A percentile compares a stretch with the other conserved stretches of the same genome.
Conservation (phyloP, 2,329 filamentous ascomycete genomes). For the Fusarium armeniacum region DNA sequence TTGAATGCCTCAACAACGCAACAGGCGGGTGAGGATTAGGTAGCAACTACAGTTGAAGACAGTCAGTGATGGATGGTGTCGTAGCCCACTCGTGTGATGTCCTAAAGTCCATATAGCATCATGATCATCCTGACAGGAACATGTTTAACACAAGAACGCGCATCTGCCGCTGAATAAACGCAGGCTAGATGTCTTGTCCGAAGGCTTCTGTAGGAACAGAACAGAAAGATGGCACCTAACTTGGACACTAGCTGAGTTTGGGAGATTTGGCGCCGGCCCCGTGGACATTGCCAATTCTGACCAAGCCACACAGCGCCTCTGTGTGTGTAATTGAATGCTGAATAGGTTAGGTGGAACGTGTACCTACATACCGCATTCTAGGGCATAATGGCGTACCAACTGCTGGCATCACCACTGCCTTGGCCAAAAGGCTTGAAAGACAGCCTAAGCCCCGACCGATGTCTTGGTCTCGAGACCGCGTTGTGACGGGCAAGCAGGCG, state of each 20-base stretch:
- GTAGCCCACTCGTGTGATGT: slow-evolving; percentile 35
- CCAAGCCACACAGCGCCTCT: slow-evolving; percentile 45
- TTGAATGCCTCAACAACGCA: neutral
- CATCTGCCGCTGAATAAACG: slow-evolving; percentile 47
- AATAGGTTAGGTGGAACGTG: slow-evolving; percentile 31
- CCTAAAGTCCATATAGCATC: slow-evolving; percentile 37
- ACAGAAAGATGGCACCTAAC: slow-evolving; percentile 37
- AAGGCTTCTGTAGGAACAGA: slow-evolving; percentile 45
- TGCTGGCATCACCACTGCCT: slow-evolving; percentile 30
- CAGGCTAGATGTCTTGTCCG: slow-evolving; percentile 39
- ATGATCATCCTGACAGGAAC: slow-evolving; percentile 36
- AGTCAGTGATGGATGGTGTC: slow-evolving; percentile 30
- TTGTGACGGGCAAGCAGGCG: slow-evolving; percentile 19
- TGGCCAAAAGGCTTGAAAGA: slow-evolving; percentile 17
- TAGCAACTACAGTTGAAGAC: slow-evolving; percentile 16
- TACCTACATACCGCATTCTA: slow-evolving; percentile 45
- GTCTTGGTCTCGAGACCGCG: slow-evolving; percentile 5
- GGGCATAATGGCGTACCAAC: slow-evolving; percentile 35
- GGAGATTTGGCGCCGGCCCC: slow-evolving; percentile 45
- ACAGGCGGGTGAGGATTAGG: slow-evolving; percentile 1
- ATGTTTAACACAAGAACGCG: slow-evolving; percentile 44
- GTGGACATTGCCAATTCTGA: slow-evolving; percentile 43
- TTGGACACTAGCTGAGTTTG: slow-evolving; percentile 40
- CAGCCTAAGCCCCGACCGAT: slow-evolving; percentile 21
- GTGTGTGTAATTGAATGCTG: slow-evolving; percentile 28